Evolutionary conservation across 1,139 yeast genomes (phyloP), one percentile per base, ranked within the genome.

Genomic region (Zygoascus hellenicus): DNA sequence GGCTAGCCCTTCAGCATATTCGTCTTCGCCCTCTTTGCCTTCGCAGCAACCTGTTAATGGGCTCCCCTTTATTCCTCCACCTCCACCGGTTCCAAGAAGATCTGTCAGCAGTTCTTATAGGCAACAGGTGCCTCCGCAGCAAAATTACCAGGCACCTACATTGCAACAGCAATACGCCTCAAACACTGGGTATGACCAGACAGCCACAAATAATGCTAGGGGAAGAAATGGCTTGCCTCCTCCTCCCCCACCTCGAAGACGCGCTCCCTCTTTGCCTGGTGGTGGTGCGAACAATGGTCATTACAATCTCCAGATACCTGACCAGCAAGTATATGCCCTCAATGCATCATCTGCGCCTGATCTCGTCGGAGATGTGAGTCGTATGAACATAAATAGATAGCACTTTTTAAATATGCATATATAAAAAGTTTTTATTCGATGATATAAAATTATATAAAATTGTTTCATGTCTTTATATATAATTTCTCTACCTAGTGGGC

Each of bases 361-460:
- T 43, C 52, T 61, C 3, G 48, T 61, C 42, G 54, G 63, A 2
- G 64, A 61, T 42, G 46, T 61, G n/a, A 49, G 53, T 30, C 60
- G 63, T 6, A 53, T 61, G 14, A 63, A 38, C 29, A 36, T 36
- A 11, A 26, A 36, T 17, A 36, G 39, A 36, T 36, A 36, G 30
- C 15, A 22, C 26, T 22, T 22, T 22, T 22, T 22, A 7, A 22
- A 22, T 7, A 22, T 22, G 26, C 26, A 22, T 22, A 5, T 4
- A 22, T 7, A 22, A 22, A 22, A 22, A 22, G 7, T 22, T n/a
- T n/a, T n/a, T 22, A 22, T 22, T 22, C 26, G 4, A 22, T 22
- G 26, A 22, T 22, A n/a, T n/a, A n/a, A n/a, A n/a, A n/a, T n/a
- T n/a, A n/a, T n/a, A n/a, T n/a, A n/a, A n/a, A n/a, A n/a, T n/a